These are phyloP conservation scores for Penicillium sclerotigenum DNA, from an alignment of 2,329 filamentous ascomycete species.

Conservation along the genomic window DNA sequence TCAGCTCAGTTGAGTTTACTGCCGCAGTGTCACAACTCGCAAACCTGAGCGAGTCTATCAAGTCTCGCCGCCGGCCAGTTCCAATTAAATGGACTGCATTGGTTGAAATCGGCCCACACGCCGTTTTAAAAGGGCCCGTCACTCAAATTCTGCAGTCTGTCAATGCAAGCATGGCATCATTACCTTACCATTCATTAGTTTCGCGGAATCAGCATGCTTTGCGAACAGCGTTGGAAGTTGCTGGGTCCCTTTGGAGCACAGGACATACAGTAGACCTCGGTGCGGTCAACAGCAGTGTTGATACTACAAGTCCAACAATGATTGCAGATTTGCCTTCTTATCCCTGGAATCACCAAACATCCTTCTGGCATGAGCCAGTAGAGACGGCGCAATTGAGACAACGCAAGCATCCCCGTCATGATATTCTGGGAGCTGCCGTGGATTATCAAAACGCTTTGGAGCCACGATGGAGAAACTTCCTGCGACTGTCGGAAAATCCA, in stretches of 20 bases:
- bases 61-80: constrained; percentile 12
- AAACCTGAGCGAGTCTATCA: constrained; percentile 11
- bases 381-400: constrained; percentile 24
- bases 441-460: constrained; percentile 23
- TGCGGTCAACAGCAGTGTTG: constrained; percentile 9
- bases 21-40: constrained; percentile 17
- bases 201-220: constrained; percentile 12
- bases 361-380: constrained; percentile 39
- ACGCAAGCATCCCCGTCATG: constrained; percentile 20
- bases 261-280: constrained; percentile 12
- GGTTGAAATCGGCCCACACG: constrained; percentile 32
- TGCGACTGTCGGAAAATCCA: constrained; percentile 19
- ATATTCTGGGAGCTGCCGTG: constrained; percentile 25
- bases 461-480: constrained; percentile 47
- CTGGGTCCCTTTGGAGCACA: constrained; percentile 15
- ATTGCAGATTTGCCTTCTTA: constrained; percentile 40
- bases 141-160: constrained; percentile 17
- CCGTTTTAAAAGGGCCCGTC: constrained; percentile 26
- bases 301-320: constrained; percentile 2
- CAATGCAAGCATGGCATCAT: constrained; percentile 5
- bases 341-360: constrained; percentile 41
- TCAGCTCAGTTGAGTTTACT: constrained; percentile 23
- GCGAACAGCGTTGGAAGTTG: constrained; percentile 9
- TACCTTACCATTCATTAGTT: constrained; percentile 12
- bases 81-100: constrained; percentile 15